Base-by-base conservation (phyloP, 23 red algal genomes). In the Gracilaria caudata region DNA sequence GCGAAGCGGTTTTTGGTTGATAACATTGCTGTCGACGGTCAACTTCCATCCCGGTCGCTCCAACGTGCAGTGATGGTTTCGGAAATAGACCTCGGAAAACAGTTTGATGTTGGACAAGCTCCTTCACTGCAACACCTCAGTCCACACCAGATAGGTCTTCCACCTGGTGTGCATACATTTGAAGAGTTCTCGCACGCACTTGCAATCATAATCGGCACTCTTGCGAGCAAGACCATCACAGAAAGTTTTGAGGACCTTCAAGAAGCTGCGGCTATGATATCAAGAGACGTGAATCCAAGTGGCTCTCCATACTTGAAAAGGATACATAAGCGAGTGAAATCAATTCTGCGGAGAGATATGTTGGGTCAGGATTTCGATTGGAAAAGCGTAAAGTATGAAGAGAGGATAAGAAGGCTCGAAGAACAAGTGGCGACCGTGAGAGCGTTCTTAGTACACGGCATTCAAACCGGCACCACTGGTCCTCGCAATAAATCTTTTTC, bases 11-110 rank as follows among this genome's bases (percentile, higher is more conserved):
- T 89, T n/a, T 44, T 89, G 54, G 85, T 89, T 24, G 85, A 89
- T 33, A 89, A 89, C 59, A 89, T 89, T 45, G 85, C 85, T 8
- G 85, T 89, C 17, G 85, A 89, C 61, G 85, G 85, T 8, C 71
- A 89, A 68, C 61, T 89, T 51, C 85, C 85, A 38, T 89, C 85
- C 28, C 43, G 85, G 10, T 72, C 85, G 29, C 61, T 89, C 14
- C 85, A 73, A 4, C 51, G 85, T 55, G 85, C 85, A 9, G 85
- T 89, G 30, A 89, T 89, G 85, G 85, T 72, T 33, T 89, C 85
- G 8, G 85, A 89, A 44, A 24, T 79, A 24, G 85, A 89, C 44
- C 85, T 89, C 28, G 53, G 68, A 6, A 72, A 89, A 14, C 79
- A 89, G 36, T 89, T 89, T 54, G 85, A 89, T 39, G 75, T 77